Evolutionary conservation across 352 stramenopile species (phyloP), one percentile per base, ranked within the genome.

Genomic region (Pythium sp.): DNA sequence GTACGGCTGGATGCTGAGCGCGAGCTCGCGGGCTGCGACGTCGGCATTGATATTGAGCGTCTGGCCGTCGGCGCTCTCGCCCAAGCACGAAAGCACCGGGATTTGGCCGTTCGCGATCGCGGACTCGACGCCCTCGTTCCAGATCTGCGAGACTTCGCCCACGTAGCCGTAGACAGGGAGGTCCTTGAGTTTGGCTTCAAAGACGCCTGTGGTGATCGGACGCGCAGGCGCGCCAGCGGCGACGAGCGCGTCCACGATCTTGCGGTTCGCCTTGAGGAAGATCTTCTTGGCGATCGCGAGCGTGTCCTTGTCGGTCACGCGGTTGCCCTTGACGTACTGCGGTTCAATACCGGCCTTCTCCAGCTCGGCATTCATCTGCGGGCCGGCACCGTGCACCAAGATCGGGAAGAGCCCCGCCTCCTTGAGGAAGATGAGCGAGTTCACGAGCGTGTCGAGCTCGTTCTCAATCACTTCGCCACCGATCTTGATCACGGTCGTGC

Each of bases 41-140:
- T 97, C 89, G 15, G 89, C 90, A 67, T 97, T 96, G 65, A 97
- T 92, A 73, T 97, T 95, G 70, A 95, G 87, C 56, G 87, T 91
- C 67, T 94, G 84, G 32, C 87, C 89, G 51, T 82, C 75, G 3
- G 68, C 70, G 59, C 77, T 91, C 72, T 95, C 84, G 7, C 90
- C 89, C 15, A 97, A 69, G 47, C 86, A 96, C 53, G 87, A 95
- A 0, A 97, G 76, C 64, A 96, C 89, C 1, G 90, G 90, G 54
- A 96, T 95, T 66, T 94, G 74, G 15, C 81, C 86, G 24, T 74
- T 72, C 12, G 79, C 74, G 61, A 97, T 86, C 47, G 84, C 81
- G 22, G 77, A 76, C 58, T 92, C 74, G 51, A 97, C 86, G 28
- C 76, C 74, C 22, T 90, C 83, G 30, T 77, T 79, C 63, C 89